Base-by-base conservation (phyloP, 2,329 filamentous ascomycete species). In the Exophiala alcalophila region DNA sequence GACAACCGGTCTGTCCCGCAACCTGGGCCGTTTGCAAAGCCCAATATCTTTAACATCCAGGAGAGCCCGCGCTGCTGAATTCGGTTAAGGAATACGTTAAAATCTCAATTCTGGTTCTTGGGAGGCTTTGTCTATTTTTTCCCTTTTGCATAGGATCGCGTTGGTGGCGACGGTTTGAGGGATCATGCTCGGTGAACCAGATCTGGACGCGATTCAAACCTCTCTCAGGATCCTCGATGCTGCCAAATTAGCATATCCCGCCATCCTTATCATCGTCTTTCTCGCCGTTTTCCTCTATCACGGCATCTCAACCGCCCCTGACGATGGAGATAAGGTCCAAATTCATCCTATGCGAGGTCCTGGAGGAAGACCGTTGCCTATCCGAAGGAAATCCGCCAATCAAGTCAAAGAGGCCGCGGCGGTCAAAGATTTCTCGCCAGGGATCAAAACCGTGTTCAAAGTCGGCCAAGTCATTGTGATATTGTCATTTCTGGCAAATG, bases 351-450 rank as follows among this genome's bases (percentile, higher is more conserved):
- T 54, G 47, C 41, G 75, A 39, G 90, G 90, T n/a, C 89, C 90
- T 1, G 90, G 87, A 42, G 91, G 90, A 54, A 90, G 94, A 63
- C 88, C 88, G 23, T 71, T 96, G 40, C 89, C 88, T 47, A 84
- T 81, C 61, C 79, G 71, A 67, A 71, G 66, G 63, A 75, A 61
- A 61, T 65, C 63, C 53, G 70, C 66, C 63, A 68, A 64, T 57
- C 70, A 65, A 60, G 69, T 69, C 52, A 70, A 71, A 56, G 65
- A 69, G 47, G 62, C 62, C 37, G 62, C 66, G 50, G 55, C 57
- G 18, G 67, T 66, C 47, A 68, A 69, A 52, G 74, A 80, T 54
- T 81, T 88, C 62, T 83, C 81, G 49, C 75, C 71, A n/a, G 70
- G 73, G 32, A 73, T 81, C 54, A 87, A 86, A 62, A 71, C 79